These are phyloP conservation scores for Beverwykella pulmonaria DNA, from an alignment of 495 filamentous ascomycete species.

Conservation along the genomic window DNA sequence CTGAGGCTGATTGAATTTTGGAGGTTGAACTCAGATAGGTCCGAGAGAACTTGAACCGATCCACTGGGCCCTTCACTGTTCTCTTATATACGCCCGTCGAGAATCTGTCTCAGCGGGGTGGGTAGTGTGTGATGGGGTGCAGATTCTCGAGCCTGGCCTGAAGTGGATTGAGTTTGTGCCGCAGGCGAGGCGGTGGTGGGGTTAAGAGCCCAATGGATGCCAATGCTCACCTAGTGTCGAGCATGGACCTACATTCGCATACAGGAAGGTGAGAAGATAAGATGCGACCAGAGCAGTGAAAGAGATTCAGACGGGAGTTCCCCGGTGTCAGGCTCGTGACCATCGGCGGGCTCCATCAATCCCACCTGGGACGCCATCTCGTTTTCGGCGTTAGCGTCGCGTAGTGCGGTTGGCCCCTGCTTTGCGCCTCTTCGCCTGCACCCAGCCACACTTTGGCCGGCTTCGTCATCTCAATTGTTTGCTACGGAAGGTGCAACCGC, in stretches of 20 bases:
- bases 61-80: background rate
- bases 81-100: background rate
- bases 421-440: conserved; percentile 8
- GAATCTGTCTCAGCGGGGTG: background rate
- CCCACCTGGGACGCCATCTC: background rate
- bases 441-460: conserved; percentile 8
- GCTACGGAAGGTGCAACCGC: too few species aligned
- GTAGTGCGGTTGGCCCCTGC: conserved; percentile 1
- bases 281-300: conserved; percentile 5
- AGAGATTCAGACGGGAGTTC: background rate
- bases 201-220: background rate
- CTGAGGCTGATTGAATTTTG: too few species aligned
- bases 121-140: background rate
- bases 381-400: background rate
- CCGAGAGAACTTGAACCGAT: background rate
- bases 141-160: background rate
- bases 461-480: conserved; percentile 19
- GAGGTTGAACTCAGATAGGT: background rate
- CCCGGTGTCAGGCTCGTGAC: conserved; percentile 29
- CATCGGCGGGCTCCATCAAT: conserved; percentile 26
- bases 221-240: background rate
- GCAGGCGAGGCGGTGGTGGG: background rate
- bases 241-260: background rate
- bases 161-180: background rate
- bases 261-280: background rate